These are phyloP conservation scores for Madurella mycetomatis DNA, from an alignment of 2,329 filamentous ascomycete genomes.

Conservation along the genomic window DNA sequence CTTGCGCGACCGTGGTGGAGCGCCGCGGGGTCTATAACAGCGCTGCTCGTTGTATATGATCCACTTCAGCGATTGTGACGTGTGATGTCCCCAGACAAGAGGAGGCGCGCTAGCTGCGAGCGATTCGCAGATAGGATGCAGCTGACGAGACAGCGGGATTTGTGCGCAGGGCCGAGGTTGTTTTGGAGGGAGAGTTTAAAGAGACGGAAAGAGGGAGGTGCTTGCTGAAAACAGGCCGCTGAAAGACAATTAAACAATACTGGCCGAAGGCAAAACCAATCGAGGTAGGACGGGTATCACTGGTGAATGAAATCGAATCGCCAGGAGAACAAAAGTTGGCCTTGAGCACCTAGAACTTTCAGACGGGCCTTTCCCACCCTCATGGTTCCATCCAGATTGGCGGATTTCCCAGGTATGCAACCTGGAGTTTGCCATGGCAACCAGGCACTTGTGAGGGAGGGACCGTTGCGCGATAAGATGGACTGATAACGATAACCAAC, in stretches of 20 bases:
- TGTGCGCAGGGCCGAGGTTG: no score
- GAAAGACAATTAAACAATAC: background rate
- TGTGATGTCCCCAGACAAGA: no score
- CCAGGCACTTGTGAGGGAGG: background rate
- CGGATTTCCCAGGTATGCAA: background rate
- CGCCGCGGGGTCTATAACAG: no score
- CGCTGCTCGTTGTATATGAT: no score
- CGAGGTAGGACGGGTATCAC: background rate
- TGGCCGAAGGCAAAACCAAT: background rate
- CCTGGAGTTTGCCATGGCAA: background rate
- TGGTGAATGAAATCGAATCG: background rate
- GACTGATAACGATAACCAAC: background rate
- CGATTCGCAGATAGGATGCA: no score
- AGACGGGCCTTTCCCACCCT: background rate
- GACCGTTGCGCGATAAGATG: background rate
- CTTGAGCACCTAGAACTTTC: background rate
- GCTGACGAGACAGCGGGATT: no score
- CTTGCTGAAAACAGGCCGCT: background rate
- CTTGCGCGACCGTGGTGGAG: no score
- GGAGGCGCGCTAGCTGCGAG: no score
- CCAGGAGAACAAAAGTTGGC: no score
- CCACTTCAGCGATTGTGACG: no score
- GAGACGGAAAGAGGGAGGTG: no score
- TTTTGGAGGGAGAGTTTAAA: no score
- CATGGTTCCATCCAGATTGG: background rate